Conservation (phyloP, 371 early-diverging fungal genomes). For the Rhizopus sp. region DNA sequence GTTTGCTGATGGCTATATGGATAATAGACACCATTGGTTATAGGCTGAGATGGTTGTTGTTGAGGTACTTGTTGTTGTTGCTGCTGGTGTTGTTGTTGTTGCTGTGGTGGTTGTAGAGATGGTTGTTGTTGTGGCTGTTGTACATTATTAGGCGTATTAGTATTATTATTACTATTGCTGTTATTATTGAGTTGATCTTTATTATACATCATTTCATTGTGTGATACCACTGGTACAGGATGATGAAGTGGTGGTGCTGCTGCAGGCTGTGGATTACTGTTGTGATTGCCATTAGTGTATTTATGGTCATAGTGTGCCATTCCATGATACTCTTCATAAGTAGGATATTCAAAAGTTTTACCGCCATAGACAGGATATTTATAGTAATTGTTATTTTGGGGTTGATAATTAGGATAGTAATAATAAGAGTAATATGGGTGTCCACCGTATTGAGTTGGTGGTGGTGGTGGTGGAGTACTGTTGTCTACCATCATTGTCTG, state of each 20-base stretch:
- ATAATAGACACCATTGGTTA: not conserved
- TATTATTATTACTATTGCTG: not conserved
- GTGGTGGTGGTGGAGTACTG: not conserved
- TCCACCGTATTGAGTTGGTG: slow-evolving; percentile 1
- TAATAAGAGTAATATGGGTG: not conserved
- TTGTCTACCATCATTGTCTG: not conserved
- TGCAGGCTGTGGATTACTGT: not conserved
- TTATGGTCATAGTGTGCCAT: not conserved
- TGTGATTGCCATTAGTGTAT: not conserved
- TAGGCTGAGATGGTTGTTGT: not conserved
- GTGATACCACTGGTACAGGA: not conserved
- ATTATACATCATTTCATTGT: slow-evolving; percentile 6
- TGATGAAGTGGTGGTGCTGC: not conserved
- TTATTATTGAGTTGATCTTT: slow-evolving; percentile 2
- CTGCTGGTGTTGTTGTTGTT: no score
- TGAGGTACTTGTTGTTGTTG: no score
- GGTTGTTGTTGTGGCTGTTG: not conserved
- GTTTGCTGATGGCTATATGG: not conserved
- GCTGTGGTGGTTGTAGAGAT: no score
- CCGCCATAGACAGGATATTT: slow-evolving; percentile 4
- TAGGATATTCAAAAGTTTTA: slow-evolving; percentile 1
- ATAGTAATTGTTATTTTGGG: slow-evolving; percentile 2
- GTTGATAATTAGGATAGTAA: not conserved
- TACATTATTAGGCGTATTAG: not conserved
- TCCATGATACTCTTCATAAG: slow-evolving; percentile 3